Evolutionary conservation across 805 yeast species (phyloP), one percentile per base, ranked within the genome.

Genomic region (Sugiyamaella mastotermitis): DNA sequence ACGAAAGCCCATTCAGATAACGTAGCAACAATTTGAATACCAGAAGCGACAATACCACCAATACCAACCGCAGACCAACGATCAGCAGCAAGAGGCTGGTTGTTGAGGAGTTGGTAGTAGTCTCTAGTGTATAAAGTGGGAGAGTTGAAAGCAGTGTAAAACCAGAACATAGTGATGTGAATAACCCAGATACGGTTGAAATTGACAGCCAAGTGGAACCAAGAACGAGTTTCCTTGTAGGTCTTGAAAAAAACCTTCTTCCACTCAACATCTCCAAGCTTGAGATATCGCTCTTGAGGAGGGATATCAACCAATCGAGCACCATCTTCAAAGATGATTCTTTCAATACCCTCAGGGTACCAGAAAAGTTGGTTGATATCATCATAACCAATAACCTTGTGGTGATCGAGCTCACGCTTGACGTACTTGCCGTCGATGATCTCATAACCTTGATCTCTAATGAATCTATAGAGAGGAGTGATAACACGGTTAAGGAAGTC

Each of bases 271-370:
- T 92, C 97, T 52, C 96, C 95, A 43, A 92, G 72, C 62, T 83
- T 78, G 55, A 78, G 71, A 61, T 78, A 94, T 64, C 99, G 83
- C 66, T 92, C 96, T 55, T 78, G 85, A 42, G 78, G 75, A 25
- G 96, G 94, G 53, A 88, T 67, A 53, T 92, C 97, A 37, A 88
- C 84, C 52, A 92, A 71, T 61, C 95, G 80, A 14, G 95, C 72
- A 50, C 95, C 96, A 60, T 92, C 97, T 59, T 83, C 92, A 55
- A 90, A 76, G 35, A 81, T 75, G 53, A 92, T 88, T 65, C 92
- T 81, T 43, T 94, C 80, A 49, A 92, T 83, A 73, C 98, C 99
- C 68, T 94, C 97, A 33, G 97, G 97, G 66, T 94, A 92, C 99
- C 99, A 92, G 68, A 94, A 92, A 53, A 92, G 74, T 72, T 92